Base-by-base conservation (phyloP, 768 basidiomycete genomes). In the Rhizopogon vinicolor region DNA sequence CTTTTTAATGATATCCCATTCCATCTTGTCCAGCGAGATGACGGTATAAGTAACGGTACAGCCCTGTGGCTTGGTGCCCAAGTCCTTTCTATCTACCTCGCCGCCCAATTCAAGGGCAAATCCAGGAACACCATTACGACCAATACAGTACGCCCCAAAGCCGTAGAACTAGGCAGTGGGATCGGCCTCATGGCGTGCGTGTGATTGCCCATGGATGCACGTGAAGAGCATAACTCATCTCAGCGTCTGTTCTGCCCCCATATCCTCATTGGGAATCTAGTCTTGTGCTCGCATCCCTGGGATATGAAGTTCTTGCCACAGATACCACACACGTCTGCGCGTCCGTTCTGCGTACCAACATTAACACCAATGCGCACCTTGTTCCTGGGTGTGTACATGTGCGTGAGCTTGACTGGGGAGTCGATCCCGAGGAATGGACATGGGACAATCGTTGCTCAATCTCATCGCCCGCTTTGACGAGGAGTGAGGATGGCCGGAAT, bases 11-110 rank as follows among this genome's bases (percentile, higher is more conserved):
- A 51, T 53, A 18, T 56, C 60, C 52, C 62, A 14, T 85, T 89
- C 59, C 56, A 61, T 19, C 77, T 90, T 51, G n/a, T 66, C 2
- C 87, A 89, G 72, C 73, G 66, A 43, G 74, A 82, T 67, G 78
- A 88, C 62, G 85, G 87, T 41, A 62, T 69, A 14, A 82, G 85
- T 25, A 93, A 89, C 56, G 92, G 92, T 16, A 92, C 90, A 3
- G 82, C 88, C 2, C 82, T 93, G 50, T 93, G 92, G 92, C 83
- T 93, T 51, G 84, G 83, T 41, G 88, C 84, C 0, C 91, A 95
- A 68, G 79, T 87, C 65, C 78, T 93, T 40, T 77, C 87, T 16
- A 63, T 76, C 43, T 90, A 84, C 64, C 75, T 91, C 33, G 71
- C 76, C 18, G 68, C 75, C 45, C 58, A 72, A 19, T 73, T 74